Evolutionary conservation across 805 yeast species (phyloP), one percentile per base, ranked within the genome.

Genomic region (Metschnikowia shivogae): DNA sequence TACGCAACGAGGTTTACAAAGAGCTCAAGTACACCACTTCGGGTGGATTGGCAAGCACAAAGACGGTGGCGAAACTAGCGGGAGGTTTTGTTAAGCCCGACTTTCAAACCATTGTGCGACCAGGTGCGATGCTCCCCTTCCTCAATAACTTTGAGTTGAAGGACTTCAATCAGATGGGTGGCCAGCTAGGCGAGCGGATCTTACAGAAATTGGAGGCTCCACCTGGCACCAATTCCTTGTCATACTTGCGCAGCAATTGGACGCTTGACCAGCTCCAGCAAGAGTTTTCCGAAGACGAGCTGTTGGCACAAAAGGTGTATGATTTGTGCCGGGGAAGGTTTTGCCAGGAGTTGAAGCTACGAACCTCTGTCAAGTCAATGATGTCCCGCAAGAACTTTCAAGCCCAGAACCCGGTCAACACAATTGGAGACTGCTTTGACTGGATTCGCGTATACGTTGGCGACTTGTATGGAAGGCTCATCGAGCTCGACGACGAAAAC

Each of bases 151-250:
- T 84, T 60, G 78, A 81, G 47, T 60, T 92, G 17, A 77, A 79
- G 0, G 95, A 89, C 54, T 78, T 92, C 46, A 84, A 96, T 77
- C 89, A 96, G 0, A 69, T 92, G 73, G 98, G 99, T 6, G 99
- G 98, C 2, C 88, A 87, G 53, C 64, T 75, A 8, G 99, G 99
- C 0, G 81, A 82, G 9, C 65, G 68, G 10, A 69, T 89, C 1
- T 49, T 73, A 13, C 60, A 63, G n/a, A 61, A 67, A 14, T 61
- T 89, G n/a, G 67, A 72, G 1, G 64, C 79, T 2, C 86, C 84
- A 0, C 65, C 66, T 3, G 72, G 63, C 14, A 44, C 26, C 61
- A 80, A 47, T 73, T 84, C 54, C 4, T 61, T 67, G 6, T 65
- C 73, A 3, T 72, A 62, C 45, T 72, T 88, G 1, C 67, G 85